Base-by-base conservation (phyloP, 73 alveolate genomes). In the Tetrahymena malaccensis region DNA sequence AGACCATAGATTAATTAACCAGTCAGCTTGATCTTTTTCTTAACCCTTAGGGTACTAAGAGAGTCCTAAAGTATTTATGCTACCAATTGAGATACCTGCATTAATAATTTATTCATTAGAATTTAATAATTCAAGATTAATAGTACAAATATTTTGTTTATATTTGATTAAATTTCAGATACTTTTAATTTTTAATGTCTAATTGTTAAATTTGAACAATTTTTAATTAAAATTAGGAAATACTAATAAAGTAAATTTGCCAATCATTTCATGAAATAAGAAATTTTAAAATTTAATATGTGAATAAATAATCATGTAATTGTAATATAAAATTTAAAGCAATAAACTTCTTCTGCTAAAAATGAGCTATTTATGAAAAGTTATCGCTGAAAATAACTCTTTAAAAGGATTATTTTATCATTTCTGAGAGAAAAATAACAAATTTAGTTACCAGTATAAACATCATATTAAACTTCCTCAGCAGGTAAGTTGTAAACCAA, bases 21-120 rank as follows among this genome's bases (percentile, higher is more conserved):
- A 94, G 21, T 96, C 97, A 31, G 95, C 57, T 96, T 96, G 95
- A 43, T 56, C 94, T 55, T 25, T 93, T 55, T 96, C 97, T 15
- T 97, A 85, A 1, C 97, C 98, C 34, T 43, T 85, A 25, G 97
- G 94, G 84, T 55, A 96, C 34, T 94, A n/a, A 10, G 98, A 34
- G 17, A 96, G 35, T n/a, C 94, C 97, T 21, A 96, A 97, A 25
- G 97, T 96, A 89, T 97, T 97, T 43, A 97, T 35, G 38, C 98
- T 96, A 34, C 98, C 98, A 33, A 95, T 96, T 10, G 97, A 95
- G 33, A 97, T 98, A 34, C 98, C 98, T 40, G 3, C 7, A 37
- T 37, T 37, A 37, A 37, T 37, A 4, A 58, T 58, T n/a, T 58
- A 15, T 58, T 31, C 7, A n/a, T 15, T 7, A 37, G 7, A 37